These are phyloP conservation scores for Ogataea siamensis DNA, from an alignment of 805 yeast species.

Conservation along the genomic window DNA sequence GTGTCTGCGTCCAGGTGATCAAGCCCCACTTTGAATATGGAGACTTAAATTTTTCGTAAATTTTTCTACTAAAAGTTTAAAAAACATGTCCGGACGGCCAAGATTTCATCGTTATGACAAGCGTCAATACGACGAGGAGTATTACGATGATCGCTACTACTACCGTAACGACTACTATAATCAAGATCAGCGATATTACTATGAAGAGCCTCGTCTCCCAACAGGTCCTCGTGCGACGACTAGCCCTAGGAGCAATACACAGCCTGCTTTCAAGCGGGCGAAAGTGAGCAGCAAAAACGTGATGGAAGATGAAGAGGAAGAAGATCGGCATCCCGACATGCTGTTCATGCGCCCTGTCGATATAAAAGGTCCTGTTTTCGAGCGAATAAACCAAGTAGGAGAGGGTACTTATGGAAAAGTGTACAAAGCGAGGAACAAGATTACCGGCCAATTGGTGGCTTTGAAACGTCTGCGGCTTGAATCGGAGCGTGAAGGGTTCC, in stretches of 20 bases:
- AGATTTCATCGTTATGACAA: conserved; percentile 6
- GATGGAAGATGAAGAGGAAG: conserved; percentile 23
- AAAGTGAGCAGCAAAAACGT: conserved; percentile 21
- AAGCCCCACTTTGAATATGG: too few species aligned
- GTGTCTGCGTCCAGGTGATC: too few species aligned
- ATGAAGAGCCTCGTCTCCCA: conserved; percentile 17
- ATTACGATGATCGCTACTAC: conserved; percentile 7
- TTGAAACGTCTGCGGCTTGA: conserved; percentile 82
- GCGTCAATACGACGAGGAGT: conserved; percentile 6
- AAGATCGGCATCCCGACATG: conserved; percentile 9
- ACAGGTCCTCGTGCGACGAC: conserved; percentile 20
- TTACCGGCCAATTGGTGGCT: conserved; percentile 76
- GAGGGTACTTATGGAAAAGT: conserved; percentile 99
- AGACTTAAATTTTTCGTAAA: too few species aligned
- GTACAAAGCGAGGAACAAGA: conserved; percentile 73
- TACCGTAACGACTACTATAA: conserved; percentile 8
- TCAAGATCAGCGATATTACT: conserved; percentile 5
- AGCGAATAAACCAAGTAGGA: conserved; percentile 86
- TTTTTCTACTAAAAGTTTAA: conserved; percentile 5
- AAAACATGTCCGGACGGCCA: conserved; percentile 10
- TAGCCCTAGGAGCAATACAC: conserved; percentile 1
- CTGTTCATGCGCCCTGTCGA: conserved; percentile 24
- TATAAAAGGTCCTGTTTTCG: conserved; percentile 46
- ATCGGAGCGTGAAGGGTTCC: conserved; percentile 89
- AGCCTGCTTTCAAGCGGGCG: conserved; percentile 18